phyloP scores from a whole-genome alignment of 2,329 filamentous ascomycete species.

The Phyllosticta paracitricarpa region DNA sequence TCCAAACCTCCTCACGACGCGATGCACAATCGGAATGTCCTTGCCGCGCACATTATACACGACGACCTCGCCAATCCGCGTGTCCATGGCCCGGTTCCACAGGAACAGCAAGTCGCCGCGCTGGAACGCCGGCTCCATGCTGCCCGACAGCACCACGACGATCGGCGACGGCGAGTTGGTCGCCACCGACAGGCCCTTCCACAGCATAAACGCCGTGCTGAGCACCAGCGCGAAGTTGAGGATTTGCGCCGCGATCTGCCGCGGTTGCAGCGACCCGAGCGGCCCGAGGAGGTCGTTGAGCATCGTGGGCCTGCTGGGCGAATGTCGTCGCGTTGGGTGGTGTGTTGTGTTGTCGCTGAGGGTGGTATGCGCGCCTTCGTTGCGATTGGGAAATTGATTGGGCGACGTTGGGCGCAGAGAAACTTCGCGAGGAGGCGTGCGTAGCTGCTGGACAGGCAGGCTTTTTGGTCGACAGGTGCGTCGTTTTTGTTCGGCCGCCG shows the following conservation, averaged over 20 bases:
- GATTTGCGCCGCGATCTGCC: constrained; percentile 70
- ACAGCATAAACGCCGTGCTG: constrained; percentile 85
- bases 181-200: constrained; percentile 74
- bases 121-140: constrained; percentile 76
- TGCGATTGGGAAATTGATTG: not conserved
- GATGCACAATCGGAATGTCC: constrained; percentile 95
- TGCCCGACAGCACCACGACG: constrained; percentile 74
- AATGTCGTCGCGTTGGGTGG: no score
- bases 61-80: constrained; percentile 62
- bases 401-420: not conserved
- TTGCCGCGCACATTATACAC: constrained; percentile 84
- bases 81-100: constrained; percentile 59
- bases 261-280: constrained; percentile 58
- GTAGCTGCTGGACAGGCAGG: not conserved
- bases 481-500: not conserved
- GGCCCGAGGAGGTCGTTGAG: constrained; percentile 7
- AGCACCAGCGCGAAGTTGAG: constrained; percentile 88
- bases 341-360: not conserved
- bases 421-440: not conserved
- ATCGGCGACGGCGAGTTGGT: constrained; percentile 59
- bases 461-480: not conserved
- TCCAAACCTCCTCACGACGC: constrained; percentile 65
- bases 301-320: not conserved
- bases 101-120: constrained; percentile 66
- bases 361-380: not conserved